Evolutionary conservation across 2,329 filamentous ascomycete species (phyloP).

Genomic region (Claviceps quebecensis): DNA sequence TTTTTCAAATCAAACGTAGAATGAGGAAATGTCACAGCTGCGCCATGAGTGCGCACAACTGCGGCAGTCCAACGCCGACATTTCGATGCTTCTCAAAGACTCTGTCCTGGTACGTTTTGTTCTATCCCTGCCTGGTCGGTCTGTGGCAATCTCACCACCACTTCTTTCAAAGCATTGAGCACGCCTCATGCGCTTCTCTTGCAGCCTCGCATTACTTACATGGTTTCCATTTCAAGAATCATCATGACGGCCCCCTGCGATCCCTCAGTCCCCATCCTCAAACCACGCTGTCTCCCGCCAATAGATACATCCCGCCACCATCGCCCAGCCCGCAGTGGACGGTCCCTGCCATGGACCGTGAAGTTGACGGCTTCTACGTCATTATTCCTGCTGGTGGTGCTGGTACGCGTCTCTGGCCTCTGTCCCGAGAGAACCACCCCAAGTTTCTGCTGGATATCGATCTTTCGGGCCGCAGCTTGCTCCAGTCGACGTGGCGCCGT

Average conservation of each 20-base stretch:
- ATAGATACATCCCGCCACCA: slow-evolving; percentile 6
- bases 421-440: slow-evolving; percentile 15
- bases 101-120: slow-evolving; percentile 9
- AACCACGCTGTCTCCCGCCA: slow-evolving; percentile 6
- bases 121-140: background rate
- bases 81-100: slow-evolving; percentile 12
- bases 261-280: slow-evolving; percentile 7
- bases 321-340: slow-evolving; percentile 6
- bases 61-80: slow-evolving; percentile 12
- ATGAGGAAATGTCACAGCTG: slow-evolving; percentile 12
- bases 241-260: slow-evolving; percentile 5
- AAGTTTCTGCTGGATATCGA: slow-evolving; percentile 15
- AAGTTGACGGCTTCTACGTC: slow-evolving; percentile 15
- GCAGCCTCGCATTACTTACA: background rate
- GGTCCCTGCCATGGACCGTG: slow-evolving; percentile 9
- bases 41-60: slow-evolving; percentile 12
- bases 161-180: background rate
- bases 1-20: slow-evolving; percentile 5
- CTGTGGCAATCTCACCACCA: background rate
- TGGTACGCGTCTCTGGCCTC: slow-evolving; percentile 15
- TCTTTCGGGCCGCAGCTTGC: slow-evolving; percentile 13
- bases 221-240: background rate
- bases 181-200: background rate
- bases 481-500: slow-evolving; percentile 14
- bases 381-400: slow-evolving; percentile 15